Percentiles rank a stretch among this genome's conserved stretches.
Evolutionary conservation across 2,329 filamentous ascomycete species (phyloP).

Genomic region (Fusarium subglutinans): DNA sequence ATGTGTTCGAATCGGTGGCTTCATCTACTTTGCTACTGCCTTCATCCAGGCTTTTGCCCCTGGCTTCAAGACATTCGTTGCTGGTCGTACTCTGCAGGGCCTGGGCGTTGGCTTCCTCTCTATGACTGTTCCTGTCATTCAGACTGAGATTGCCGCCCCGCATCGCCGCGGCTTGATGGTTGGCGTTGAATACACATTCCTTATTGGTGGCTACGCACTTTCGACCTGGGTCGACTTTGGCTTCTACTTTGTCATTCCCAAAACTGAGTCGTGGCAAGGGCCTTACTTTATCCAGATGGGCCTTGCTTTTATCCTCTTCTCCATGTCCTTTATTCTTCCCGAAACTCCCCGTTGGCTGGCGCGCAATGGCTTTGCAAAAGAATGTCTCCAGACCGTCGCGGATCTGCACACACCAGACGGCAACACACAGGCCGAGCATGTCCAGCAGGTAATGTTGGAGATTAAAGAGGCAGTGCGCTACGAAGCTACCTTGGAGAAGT

Average conservation of each 20-base stretch:
- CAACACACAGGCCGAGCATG: neutral
- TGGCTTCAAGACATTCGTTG: too few relatives aligned
- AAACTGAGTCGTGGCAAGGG: neutral
- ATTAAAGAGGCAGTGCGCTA: neutral
- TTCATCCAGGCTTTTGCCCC: too few relatives aligned
- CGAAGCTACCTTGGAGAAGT: neutral
- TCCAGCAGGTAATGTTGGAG: neutral
- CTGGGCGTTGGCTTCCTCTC: too few relatives aligned
- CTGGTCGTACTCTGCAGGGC: too few relatives aligned
- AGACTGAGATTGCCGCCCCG: too few relatives aligned
- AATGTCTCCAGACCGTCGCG: neutral
- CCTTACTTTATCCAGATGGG: neutral
- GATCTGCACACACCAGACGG: neutral
- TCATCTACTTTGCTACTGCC: too few relatives aligned
- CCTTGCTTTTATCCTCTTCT: neutral
- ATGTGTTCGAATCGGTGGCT: too few relatives aligned
- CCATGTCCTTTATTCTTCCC: neutral
- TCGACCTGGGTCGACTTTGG: neutral
- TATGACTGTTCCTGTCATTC: too few relatives aligned
- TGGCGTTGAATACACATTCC: neutral
- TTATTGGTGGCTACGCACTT: neutral
- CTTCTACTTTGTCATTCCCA: neutral
- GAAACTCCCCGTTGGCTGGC: neutral
- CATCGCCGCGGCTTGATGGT: neutral
- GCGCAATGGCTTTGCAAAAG: neutral